phyloP scores from a whole-genome alignment of 305 asterid genomes.

The Rubia occidens region DNA sequence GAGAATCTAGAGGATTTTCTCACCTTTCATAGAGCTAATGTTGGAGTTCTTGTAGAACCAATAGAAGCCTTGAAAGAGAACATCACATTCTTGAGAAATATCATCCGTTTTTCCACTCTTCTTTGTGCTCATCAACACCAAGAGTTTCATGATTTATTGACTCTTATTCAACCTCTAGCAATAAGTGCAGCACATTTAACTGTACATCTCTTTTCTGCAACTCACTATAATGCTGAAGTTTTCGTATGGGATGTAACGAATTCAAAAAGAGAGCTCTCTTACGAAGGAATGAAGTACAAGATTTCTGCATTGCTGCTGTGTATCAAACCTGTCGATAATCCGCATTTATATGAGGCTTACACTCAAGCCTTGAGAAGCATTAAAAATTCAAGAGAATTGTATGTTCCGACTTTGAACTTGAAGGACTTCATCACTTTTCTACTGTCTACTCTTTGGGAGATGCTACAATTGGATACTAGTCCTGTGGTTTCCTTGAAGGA shows the following conservation, averaged over 20 bases:
- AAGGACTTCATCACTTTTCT: not conserved
- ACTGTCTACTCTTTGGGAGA: not conserved
- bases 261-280: not conserved
- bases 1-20: not conserved
- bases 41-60: not conserved
- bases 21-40: not conserved
- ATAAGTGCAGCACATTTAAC: not conserved
- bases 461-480: not conserved
- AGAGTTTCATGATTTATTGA: not conserved
- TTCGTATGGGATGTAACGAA: not conserved
- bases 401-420: not conserved
- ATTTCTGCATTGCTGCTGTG: not conserved
- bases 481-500: not conserved
- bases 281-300: not conserved
- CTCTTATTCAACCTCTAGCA: not conserved
- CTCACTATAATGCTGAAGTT: not conserved
- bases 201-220: not conserved
- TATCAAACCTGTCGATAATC: not conserved
- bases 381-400: not conserved
- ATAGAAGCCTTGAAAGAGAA: not conserved
- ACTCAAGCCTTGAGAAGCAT: not conserved
- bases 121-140: not conserved
- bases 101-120: not conserved
- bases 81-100: not conserved
- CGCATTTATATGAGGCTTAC: not conserved